These are phyloP conservation scores for Epichloe brachyelytri DNA, from an alignment of 2,329 filamentous ascomycete genomes.

Conservation along the genomic window DNA sequence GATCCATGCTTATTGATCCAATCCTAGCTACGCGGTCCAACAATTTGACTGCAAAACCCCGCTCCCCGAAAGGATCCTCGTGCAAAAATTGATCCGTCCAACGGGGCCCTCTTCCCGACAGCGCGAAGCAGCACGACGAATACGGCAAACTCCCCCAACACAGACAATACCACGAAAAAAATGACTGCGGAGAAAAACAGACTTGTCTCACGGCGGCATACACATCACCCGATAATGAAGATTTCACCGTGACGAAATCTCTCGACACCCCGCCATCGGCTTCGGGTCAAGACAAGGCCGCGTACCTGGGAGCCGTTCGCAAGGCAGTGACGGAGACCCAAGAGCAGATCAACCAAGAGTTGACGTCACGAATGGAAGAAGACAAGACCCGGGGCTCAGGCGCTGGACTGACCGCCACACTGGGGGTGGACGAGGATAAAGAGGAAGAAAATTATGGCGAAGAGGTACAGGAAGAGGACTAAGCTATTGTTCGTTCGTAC, in stretches of 20 bases:
- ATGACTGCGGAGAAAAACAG: not conserved
- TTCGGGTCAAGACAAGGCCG: conserved; percentile 36
- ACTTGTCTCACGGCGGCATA: conserved; percentile 36
- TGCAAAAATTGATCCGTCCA: too few relatives aligned
- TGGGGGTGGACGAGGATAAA: conserved; percentile 36
- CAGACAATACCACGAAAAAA: not conserved
- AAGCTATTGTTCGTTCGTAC: conserved; percentile 3
- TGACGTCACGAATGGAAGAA: conserved; percentile 63
- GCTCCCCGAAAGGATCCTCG: not conserved
- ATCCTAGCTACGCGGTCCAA: too few relatives aligned
- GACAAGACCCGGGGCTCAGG: conserved; percentile 43
- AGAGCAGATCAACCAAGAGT: conserved; percentile 52
- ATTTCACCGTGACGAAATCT: conserved; percentile 30
- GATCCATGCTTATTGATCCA: too few relatives aligned
- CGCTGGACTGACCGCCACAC: conserved; percentile 2
- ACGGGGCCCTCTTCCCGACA: too few relatives aligned
- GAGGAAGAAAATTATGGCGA: conserved; percentile 78
- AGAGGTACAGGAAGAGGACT: conserved; percentile 58
- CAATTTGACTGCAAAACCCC: too few relatives aligned
- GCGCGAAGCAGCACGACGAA: not conserved
- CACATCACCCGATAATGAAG: conserved; percentile 33
- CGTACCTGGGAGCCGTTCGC: conserved; percentile 48
- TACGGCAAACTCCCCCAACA: not conserved
- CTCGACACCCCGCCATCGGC: conserved; percentile 23
- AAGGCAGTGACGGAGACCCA: conserved; percentile 46